Evolutionary conservation across 805 yeast species (phyloP), one percentile per base, ranked within the genome.

Genomic region (Teunomyces tritomae): DNA sequence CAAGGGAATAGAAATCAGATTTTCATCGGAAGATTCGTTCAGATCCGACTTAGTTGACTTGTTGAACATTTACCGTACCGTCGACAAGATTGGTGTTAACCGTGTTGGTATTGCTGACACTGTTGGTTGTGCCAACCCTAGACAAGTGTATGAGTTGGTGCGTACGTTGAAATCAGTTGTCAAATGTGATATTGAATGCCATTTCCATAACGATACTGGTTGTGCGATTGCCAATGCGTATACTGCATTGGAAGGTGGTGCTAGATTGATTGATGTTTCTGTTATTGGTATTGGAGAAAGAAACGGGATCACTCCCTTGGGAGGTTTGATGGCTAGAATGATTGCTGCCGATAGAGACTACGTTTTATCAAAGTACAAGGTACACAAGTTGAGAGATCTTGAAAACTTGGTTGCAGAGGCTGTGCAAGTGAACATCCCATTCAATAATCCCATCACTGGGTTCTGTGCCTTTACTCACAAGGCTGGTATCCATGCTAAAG

Each of bases 101-200:
- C 84, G 99, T 73, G 97, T 92, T 47, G 99, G 99, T 75, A 92
- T 92, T 74, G 99, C 99, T 57, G 99, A 92, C 69, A 92, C 99
- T 32, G 99, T 92, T 49, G 99, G 99, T 43, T 87, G 98, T 70
- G 99, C 99, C 56, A 92, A 92, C 77, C 99, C 99, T 61, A 85
- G 99, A 75, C 98, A 94, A 74, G 99, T 92, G 50, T 92, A 92
- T 70, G 99, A 92, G 75, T 82, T 92, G 59, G 94, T 92, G 54
- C 85, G 95, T 65, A 94, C 99, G 39, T 82, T 92, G 68, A 89
- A 84, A 73, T 83, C 91, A 10, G 96, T 92, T 44, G 98, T 92
- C 43, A 85, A 88, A 32, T 92, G 98, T 77, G 99, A 92, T 68
- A 91, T 92, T 62, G 99, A 92, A 76, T 89, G 97, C 70, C 99